Conservation (phyloP, 2,329 filamentous ascomycete genomes). For the Macrophomina tecta region DNA sequence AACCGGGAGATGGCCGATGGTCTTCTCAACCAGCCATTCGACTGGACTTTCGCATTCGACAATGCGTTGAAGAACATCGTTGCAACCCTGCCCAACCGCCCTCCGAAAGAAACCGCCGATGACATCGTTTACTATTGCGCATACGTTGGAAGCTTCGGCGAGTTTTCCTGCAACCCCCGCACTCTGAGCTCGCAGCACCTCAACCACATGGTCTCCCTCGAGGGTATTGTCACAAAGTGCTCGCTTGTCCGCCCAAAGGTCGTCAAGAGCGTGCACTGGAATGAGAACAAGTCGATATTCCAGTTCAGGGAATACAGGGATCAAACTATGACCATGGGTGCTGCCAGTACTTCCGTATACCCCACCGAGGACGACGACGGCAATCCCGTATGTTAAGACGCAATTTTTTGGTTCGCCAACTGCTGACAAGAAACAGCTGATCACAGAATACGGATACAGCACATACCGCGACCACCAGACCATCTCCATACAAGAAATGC, state of each 20-base stretch:
- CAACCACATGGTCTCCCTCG: constrained; percentile 95
- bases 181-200: constrained; percentile 88
- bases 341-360: constrained; percentile 89
- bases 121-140: constrained; percentile 93
- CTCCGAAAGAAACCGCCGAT: constrained; percentile 75
- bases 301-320: constrained; percentile 90
- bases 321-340: constrained; percentile 92
- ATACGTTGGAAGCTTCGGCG: constrained; percentile 94
- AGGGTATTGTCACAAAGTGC: constrained; percentile 96
- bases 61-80: constrained; percentile 88
- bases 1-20: constrained; percentile 80
- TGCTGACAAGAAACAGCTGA: constrained; percentile 56
- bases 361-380: constrained; percentile 92
- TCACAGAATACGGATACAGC: constrained; percentile 95
- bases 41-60: constrained; percentile 87
- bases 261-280: constrained; percentile 98
- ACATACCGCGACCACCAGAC: constrained; percentile 97
- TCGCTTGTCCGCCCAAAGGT: constrained; percentile 95
- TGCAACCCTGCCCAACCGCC: constrained; percentile 75
- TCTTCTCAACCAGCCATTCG: constrained; percentile 84
- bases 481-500: constrained; percentile 99
- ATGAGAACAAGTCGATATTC: constrained; percentile 84
- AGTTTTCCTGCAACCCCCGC: constrained; percentile 92
- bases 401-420: neutral
- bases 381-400: constrained; percentile 66